Evolutionary conservation across 306 rosid genomes (phyloP).

Genomic region (Rubus parviflorus): DNA sequence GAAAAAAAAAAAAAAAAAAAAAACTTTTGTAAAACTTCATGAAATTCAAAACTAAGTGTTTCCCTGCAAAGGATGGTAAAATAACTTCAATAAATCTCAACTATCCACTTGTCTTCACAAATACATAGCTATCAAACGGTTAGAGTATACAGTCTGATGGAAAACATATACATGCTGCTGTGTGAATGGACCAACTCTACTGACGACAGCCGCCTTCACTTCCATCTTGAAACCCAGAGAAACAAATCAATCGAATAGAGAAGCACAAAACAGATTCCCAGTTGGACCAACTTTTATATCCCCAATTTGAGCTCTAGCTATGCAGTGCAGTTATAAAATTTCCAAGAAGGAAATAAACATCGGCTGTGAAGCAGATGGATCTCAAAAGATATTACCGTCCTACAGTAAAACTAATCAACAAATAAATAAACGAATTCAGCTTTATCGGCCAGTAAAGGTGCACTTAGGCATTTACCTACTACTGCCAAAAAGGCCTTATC

Average conservation of each 20-base stretch:
- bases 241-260: neutral
- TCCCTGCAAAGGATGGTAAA: too few relatives aligned
- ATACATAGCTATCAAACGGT: too few relatives aligned
- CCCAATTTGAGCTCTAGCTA: neutral
- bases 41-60: too few relatives aligned
- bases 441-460: neutral
- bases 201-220: neutral
- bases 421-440: neutral
- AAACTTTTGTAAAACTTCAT: too few relatives aligned
- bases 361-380: neutral
- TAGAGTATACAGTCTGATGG: too few relatives aligned
- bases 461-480: neutral
- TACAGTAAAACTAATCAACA: neutral
- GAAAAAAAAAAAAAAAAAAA: too few relatives aligned
- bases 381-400: neutral
- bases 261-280: neutral
- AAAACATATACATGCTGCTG: neutral
- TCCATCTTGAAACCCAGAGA: neutral
- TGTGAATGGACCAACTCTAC: neutral
- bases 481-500: slow-evolving; percentile 1
- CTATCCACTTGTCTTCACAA: too few relatives aligned
- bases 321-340: neutral
- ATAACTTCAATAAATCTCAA: too few relatives aligned
- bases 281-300: neutral
- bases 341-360: neutral